phyloP scores from a whole-genome alignment of 352 stramenopile genomes.

The Globisporangium alternatum region DNA sequence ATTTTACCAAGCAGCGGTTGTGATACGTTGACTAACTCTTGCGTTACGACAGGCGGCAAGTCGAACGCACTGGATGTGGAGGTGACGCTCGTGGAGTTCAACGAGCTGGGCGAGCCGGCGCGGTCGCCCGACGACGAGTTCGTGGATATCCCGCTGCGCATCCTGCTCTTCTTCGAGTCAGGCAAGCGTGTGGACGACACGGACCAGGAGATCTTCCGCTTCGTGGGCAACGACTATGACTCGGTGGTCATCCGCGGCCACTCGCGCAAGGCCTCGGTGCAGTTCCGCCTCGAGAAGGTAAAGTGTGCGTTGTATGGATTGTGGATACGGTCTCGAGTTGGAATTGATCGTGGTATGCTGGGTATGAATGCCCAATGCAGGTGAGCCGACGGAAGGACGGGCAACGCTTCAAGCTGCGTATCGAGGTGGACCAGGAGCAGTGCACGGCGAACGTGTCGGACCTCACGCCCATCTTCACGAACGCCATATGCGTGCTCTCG shows the following conservation, averaged over 20 bases:
- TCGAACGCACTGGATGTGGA: slow-evolving; percentile 78
- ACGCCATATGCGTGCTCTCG: slow-evolving; percentile 83
- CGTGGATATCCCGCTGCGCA: slow-evolving; percentile 75
- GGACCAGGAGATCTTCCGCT: slow-evolving; percentile 86
- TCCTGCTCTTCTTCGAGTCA: slow-evolving; percentile 82
- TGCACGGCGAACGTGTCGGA: slow-evolving; percentile 78
- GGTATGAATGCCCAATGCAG: slow-evolving; percentile 16
- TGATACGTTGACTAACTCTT: not conserved
- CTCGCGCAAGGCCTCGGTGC: slow-evolving; percentile 61
- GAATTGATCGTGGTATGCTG: not conserved
- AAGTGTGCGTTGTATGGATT: slow-evolving; percentile 6
- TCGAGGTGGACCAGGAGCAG: slow-evolving; percentile 83
- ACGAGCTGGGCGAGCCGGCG: slow-evolving; percentile 58
- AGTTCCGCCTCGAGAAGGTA: slow-evolving; percentile 82
- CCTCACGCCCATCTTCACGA: slow-evolving; percentile 79
- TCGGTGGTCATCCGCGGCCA: slow-evolving; percentile 68
- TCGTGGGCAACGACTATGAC: slow-evolving; percentile 85
- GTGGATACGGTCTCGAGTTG: not conserved
- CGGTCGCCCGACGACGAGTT: slow-evolving; percentile 72
- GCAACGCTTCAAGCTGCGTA: slow-evolving; percentile 81
- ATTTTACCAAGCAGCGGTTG: not conserved
- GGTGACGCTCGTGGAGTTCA: slow-evolving; percentile 80
- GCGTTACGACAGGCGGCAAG: slow-evolving; percentile 45
- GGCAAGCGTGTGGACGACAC: slow-evolving; percentile 81
- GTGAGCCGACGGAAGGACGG: slow-evolving; percentile 82